These are phyloP conservation scores for Apiospora malaysiana DNA, from an alignment of 2,329 filamentous ascomycete genomes.

Conservation along the genomic window DNA sequence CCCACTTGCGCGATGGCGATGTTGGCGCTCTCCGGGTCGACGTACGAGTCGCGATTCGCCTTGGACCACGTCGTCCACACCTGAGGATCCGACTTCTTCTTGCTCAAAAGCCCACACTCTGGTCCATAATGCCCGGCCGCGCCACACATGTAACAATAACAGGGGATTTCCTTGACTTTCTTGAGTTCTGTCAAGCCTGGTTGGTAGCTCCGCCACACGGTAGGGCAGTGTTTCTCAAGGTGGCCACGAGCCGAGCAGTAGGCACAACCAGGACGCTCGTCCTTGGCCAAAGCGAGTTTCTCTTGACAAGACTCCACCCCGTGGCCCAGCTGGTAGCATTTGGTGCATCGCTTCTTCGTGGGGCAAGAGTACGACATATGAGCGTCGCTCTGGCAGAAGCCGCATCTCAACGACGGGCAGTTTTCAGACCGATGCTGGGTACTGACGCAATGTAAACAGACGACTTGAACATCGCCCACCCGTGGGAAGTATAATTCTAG, in stretches of 20 bases:
- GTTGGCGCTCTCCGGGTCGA: constrained; percentile 51
- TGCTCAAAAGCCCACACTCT: constrained; percentile 52
- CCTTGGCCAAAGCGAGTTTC: constrained; percentile 57
- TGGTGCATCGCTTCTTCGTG: constrained; percentile 55
- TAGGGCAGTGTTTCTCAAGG: constrained; percentile 63
- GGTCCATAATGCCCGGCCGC: constrained; percentile 59
- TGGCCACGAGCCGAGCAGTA: constrained; percentile 64
- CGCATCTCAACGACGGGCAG: constrained; percentile 56
- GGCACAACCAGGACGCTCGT: constrained; percentile 64
- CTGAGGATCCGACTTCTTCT: constrained; percentile 22
- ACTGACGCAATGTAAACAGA: constrained; percentile 59
- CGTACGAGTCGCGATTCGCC: constrained; percentile 53
- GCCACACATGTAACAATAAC: constrained; percentile 64
- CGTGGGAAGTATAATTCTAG: constrained; percentile 60
- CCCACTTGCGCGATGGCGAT: constrained; percentile 43
- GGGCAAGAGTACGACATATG: constrained; percentile 61
- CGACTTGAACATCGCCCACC: constrained; percentile 45
- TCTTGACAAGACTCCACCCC: constrained; percentile 56
- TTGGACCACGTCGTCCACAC: constrained; percentile 58
- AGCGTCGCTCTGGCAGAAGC: constrained; percentile 50
- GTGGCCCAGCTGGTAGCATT: constrained; percentile 70
- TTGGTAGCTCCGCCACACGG: constrained; percentile 64
- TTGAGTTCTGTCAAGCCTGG: constrained; percentile 46
- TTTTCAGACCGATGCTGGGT: constrained; percentile 50
- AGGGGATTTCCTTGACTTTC: constrained; percentile 56